Evolutionary conservation across 192 early-diverging fungal species (phyloP), one percentile per base, ranked within the genome.

Genomic region (Backusella macrospora): DNA sequence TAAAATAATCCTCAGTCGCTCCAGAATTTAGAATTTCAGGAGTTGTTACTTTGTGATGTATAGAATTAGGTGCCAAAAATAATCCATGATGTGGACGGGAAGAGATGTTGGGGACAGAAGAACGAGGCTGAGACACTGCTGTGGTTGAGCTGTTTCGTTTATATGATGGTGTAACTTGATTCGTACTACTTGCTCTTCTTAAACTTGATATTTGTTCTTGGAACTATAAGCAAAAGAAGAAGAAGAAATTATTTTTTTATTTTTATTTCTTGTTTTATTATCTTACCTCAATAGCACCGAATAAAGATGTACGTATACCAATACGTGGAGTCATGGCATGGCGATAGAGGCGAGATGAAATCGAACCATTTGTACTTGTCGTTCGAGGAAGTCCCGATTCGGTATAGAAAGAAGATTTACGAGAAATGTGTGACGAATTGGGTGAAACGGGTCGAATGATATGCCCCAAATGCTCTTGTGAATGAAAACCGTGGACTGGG

Each of bases 251-350:
- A 68, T n/a, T n/a, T 23, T 7, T 46, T 43, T 65, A n/a, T 0
- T 55, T 52, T 38, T 52, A 39, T 21, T 6, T 43, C 16, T 38
- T 8, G n/a, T 7, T 45, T 13, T 46, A 6, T 62, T n/a, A n/a
- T 13, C 26, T 63, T 76, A 85, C 83, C 83, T 88, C 87, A 4
- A 88, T 78, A 0, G 87, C 87, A 44, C 83, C 73, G 65, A 88
- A 78, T 4, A 88, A 70, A n/a, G 85, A 85, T 46, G 87, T 80
- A 62, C 85, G 76, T 23, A 81, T 84, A 40, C 82, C 77, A 16
- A 74, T 63, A 71, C 75, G 74, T 21, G 79, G 79, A 1, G 79
- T 73, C 48, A 76, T 74, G 6, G 75, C 47, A n/a, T 48, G 72
- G 0, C 79, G 45, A 71, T 80, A 72, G 16, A 68, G 52, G 4